Percentiles rank a stretch among this genome's conserved stretches.
Evolutionary conservation across 2,329 filamentous ascomycete species (phyloP).

Genomic region (Colletotrichum sp.): DNA sequence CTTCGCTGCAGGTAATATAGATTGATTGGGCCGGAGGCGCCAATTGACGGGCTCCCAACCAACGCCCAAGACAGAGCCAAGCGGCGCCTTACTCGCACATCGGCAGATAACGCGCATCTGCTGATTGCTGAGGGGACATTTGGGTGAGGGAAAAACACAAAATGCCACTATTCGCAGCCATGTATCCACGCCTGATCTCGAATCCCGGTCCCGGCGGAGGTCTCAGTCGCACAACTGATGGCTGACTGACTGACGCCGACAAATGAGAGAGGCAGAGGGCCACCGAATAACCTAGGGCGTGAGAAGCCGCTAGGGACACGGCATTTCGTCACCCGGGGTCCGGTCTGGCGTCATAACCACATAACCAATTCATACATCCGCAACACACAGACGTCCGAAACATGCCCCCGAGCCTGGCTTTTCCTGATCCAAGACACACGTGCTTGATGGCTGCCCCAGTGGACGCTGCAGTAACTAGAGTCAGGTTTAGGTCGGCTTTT

Average conservation of each 20-base stretch:
- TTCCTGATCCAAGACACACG: not conserved
- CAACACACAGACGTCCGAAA: not conserved
- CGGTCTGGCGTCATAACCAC: conserved; percentile 15
- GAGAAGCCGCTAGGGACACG: not conserved
- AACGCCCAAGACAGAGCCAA: not conserved
- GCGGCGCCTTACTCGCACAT: not conserved
- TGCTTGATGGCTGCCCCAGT: not conserved
- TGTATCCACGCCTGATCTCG: not conserved
- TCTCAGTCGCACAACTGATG: not conserved
- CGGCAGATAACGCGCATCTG: not conserved
- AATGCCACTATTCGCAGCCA: not conserved
- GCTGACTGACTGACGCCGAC: not conserved
- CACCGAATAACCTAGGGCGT: conserved; percentile 3
- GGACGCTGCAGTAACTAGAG: not conserved
- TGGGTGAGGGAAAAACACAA: not conserved
- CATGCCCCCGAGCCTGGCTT: not conserved
- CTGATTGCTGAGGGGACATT: not conserved
- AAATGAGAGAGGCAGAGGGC: not conserved
- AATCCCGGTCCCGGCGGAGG: not conserved
- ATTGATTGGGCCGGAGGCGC: not conserved
- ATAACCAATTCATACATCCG: not conserved
- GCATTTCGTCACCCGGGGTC: conserved; percentile 16
- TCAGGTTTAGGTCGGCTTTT: not conserved
- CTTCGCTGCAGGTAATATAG: conserved; percentile 1
- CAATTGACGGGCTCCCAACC: not conserved